Percentiles rank a stretch among this genome's conserved stretches.
phyloP scores from a whole-genome alignment of 345 rosid genomes.

The Acer negundo region DNA sequence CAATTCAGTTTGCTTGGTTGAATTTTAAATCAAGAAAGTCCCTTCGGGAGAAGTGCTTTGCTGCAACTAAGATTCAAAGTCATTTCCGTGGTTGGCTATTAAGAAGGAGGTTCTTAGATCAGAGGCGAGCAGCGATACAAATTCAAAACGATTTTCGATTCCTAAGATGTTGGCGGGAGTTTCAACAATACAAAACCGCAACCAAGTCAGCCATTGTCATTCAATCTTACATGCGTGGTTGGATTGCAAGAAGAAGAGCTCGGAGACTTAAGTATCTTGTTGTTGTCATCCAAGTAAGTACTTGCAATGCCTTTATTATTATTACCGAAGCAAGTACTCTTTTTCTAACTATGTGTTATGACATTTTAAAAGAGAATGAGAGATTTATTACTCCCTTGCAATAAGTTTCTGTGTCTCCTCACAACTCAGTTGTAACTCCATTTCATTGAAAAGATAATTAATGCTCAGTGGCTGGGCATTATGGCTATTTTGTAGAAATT shows the following conservation, averaged over 20 bases:
- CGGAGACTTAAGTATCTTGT: conserved; percentile 30
- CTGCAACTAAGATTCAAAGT: conserved; percentile 58
- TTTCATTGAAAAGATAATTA: too few relatives aligned
- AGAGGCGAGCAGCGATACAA: conserved; percentile 40
- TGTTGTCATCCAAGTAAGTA: conserved; percentile 65
- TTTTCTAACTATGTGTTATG: background rate
- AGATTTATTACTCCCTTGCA: too few relatives aligned
- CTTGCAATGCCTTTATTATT: background rate
- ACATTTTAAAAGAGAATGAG: too few relatives aligned
- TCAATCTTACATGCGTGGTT: conserved; percentile 65
- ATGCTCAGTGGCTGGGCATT: too few relatives aligned
- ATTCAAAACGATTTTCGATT: conserved; percentile 41
- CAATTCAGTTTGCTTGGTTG: conserved; percentile 67
- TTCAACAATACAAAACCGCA: conserved; percentile 34
- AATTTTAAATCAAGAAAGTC: conserved; percentile 24
- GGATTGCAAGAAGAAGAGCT: conserved; percentile 47
- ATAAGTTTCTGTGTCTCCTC: too few relatives aligned
- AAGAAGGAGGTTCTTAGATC: conserved; percentile 43
- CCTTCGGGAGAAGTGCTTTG: conserved; percentile 26
- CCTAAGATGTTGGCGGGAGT: conserved; percentile 34
- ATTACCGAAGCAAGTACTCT: background rate
- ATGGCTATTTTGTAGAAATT: too few relatives aligned
- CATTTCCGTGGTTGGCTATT: conserved; percentile 45
- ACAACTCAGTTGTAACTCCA: too few relatives aligned
- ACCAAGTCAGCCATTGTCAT: conserved; percentile 50